Evolutionary conservation across 495 filamentous ascomycete species (phyloP).

Genomic region (Penicillium longicatenatum): DNA sequence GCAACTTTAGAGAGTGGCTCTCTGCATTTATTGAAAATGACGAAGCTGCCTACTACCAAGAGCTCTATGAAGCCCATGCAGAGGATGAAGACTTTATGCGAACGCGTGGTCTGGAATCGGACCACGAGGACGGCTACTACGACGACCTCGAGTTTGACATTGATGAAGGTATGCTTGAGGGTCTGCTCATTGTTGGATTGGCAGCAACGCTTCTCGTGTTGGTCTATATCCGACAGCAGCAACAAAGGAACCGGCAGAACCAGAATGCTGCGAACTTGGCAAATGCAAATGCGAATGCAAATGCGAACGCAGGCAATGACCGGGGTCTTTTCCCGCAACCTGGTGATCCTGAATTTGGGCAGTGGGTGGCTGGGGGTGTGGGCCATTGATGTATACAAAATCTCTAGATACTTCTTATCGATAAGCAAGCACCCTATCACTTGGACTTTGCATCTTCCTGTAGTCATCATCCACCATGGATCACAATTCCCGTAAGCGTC

Average conservation of each 20-base stretch:
- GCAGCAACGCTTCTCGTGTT: constrained; percentile 73
- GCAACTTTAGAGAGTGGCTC: constrained; percentile 82
- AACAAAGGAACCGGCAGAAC: constrained; percentile 55
- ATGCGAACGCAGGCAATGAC: constrained; percentile 41
- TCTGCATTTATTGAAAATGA: constrained; percentile 80
- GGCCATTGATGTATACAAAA: constrained; percentile 58
- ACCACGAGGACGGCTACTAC: constrained; percentile 63
- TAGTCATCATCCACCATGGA: constrained; percentile 18
- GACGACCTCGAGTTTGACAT: constrained; percentile 63
- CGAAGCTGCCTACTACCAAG: constrained; percentile 49
- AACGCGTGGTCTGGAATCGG: constrained; percentile 52
- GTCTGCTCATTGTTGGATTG: constrained; percentile 76
- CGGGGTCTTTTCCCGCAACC: constrained; percentile 72
- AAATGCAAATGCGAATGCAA: constrained; percentile 27
- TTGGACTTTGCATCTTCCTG: neutral
- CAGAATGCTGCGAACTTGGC: constrained; percentile 33
- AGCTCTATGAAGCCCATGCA: constrained; percentile 59
- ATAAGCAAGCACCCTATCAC: constrained; percentile 22
- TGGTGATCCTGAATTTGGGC: constrained; percentile 68
- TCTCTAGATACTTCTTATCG: constrained; percentile 22
- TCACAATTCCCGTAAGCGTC: constrained; percentile 49
- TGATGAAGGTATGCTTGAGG: constrained; percentile 80
- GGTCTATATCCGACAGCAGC: constrained; percentile 80
- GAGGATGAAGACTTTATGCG: constrained; percentile 58
- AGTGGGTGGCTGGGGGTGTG: constrained; percentile 76